Evolutionary conservation across 1,139 yeast species (phyloP).

Genomic region (Hyphopichia wangnamkhiaoensis): DNA sequence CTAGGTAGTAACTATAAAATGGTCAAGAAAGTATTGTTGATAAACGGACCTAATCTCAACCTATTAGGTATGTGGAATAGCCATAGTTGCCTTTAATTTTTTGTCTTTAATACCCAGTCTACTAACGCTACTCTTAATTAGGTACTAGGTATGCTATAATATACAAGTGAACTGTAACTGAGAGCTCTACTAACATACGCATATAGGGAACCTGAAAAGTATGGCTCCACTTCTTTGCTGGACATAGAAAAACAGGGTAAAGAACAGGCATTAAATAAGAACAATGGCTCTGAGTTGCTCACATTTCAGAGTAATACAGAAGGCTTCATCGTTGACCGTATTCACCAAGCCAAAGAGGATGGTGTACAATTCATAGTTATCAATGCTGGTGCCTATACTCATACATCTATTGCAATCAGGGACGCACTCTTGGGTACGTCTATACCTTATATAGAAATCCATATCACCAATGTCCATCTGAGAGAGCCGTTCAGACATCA

Average conservation of each 20-base stretch:
- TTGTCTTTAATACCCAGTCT: conserved; percentile 1
- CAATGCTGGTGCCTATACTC: conserved; percentile 55
- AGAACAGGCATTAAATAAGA: conserved; percentile 32
- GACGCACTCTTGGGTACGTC: conserved; percentile 50
- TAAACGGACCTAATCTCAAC: conserved; percentile 52
- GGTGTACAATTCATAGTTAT: conserved; percentile 44
- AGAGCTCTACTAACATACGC: background rate
- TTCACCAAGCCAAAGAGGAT: conserved; percentile 44
- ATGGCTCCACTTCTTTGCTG: conserved; percentile 44
- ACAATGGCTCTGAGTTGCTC: conserved; percentile 31
- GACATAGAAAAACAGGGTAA: conserved; percentile 44
- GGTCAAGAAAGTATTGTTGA: conserved; percentile 44
- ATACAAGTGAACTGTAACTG: no score
- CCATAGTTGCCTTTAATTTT: background rate
- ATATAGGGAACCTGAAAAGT: conserved; percentile 53
- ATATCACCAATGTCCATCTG: conserved; percentile 51
- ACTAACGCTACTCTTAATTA: background rate
- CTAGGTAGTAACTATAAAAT: conserved; percentile 18
- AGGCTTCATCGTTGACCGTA: conserved; percentile 48
- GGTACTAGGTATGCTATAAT: conserved; percentile 4
- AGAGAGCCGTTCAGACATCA: conserved; percentile 53
- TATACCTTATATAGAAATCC: conserved; percentile 51
- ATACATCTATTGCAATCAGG: conserved; percentile 50
- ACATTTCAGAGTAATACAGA: conserved; percentile 47
- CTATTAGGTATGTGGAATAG: conserved; percentile 3